Conservation (phyloP, 1,284 basidiomycete genomes). For the Trametes pubescens region DNA sequence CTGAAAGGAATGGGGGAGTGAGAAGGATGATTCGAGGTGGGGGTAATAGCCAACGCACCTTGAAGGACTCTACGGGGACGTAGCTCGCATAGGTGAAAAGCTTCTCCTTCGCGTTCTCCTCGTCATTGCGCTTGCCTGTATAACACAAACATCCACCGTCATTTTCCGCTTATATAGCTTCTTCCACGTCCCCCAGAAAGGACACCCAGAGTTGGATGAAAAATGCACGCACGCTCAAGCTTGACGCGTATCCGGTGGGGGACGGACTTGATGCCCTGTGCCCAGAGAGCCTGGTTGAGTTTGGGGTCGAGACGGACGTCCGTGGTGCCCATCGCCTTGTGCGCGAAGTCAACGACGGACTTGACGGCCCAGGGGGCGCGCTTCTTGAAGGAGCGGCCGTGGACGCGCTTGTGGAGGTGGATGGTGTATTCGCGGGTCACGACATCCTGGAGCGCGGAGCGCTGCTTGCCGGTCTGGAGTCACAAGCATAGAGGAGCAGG, state of each 20-base stretch:
- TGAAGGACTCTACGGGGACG: slow-evolving; percentile 85
- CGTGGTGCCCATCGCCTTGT: slow-evolving; percentile 92
- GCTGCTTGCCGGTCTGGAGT: slow-evolving; percentile 80
- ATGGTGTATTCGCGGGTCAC: slow-evolving; percentile 97
- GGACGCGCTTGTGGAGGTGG: slow-evolving; percentile 93
- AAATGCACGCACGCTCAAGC: slow-evolving; percentile 82
- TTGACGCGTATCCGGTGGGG: slow-evolving; percentile 91
- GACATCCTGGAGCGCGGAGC: slow-evolving; percentile 95
- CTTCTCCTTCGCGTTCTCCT: slow-evolving; percentile 97
- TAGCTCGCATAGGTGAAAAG: slow-evolving; percentile 91
- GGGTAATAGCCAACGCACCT: slow-evolving; percentile 60
- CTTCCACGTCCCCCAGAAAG: background rate
- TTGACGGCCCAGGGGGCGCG: slow-evolving; percentile 94
- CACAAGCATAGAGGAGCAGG: slow-evolving; percentile 8
- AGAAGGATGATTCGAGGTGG: slow-evolving; percentile 1
- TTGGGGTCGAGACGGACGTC: slow-evolving; percentile 94
- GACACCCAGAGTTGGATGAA: background rate
- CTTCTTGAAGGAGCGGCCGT: slow-evolving; percentile 94
- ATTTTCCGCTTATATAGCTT: background rate
- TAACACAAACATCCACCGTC: background rate
- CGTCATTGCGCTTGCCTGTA: slow-evolving; percentile 89
- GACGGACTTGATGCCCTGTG: slow-evolving; percentile 88
- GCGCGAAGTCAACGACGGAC: slow-evolving; percentile 89
- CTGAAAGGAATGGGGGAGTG: slow-evolving; percentile 46
- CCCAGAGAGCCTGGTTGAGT: slow-evolving; percentile 95